phyloP scores from a whole-genome alignment of 2,329 filamentous ascomycete species.

The Thielaviopsis populi region DNA sequence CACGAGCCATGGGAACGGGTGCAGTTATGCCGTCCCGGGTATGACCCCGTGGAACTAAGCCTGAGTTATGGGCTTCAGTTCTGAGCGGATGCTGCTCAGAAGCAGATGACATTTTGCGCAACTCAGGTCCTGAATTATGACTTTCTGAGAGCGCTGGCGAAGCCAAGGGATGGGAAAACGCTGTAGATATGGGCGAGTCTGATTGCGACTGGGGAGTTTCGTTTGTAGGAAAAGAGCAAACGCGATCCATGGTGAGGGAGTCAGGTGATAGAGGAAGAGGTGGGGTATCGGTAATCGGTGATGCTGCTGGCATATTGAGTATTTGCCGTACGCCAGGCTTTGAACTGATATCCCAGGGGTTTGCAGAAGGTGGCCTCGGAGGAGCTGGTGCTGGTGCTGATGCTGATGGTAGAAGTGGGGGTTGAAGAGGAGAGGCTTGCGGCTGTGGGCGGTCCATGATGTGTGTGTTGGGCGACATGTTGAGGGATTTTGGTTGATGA shows the following conservation, averaged over 20 bases:
- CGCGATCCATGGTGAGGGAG: not conserved
- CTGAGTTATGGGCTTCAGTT: not conserved
- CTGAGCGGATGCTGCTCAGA: not conserved
- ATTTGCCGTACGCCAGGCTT: conserved; percentile 19
- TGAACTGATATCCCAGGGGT: conserved; percentile 30
- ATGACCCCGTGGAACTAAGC: not conserved
- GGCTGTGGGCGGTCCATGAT: not conserved
- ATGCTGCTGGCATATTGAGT: not conserved
- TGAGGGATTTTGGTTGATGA: conserved; percentile 7
- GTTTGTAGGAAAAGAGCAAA: not conserved
- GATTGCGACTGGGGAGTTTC: not conserved
- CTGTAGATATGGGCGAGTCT: not conserved
- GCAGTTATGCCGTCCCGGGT: not conserved
- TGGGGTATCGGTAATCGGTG: not conserved
- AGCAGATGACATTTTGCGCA: not conserved
- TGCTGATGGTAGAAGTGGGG: not conserved
- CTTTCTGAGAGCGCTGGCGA: not conserved
- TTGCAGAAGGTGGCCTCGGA: conserved; percentile 26
- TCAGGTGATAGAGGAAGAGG: not conserved
- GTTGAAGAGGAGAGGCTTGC: not conserved
- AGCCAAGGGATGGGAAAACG: not conserved
- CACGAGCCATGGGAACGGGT: not conserved
- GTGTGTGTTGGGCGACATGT: not conserved
- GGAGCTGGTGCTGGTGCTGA: conserved; percentile 13
- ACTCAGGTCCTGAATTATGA: not conserved